Conservation (phyloP, 129 eudicot species). For the Flaveria linearis region DNA sequence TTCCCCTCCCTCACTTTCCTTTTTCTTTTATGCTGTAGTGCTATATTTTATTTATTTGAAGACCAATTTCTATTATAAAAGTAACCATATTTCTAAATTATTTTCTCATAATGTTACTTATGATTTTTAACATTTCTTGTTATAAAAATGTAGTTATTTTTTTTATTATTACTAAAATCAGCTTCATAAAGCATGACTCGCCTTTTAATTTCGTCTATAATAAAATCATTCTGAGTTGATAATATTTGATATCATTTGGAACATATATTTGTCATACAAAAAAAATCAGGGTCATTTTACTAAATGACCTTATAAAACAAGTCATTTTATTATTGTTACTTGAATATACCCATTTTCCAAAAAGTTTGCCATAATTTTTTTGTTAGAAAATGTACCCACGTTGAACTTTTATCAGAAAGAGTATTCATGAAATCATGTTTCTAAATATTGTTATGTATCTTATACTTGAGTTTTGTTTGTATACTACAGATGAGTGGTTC, state of each 20-base stretch:
- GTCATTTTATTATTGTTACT: background rate
- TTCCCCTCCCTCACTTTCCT: too few relatives aligned
- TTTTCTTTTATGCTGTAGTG: too few relatives aligned
- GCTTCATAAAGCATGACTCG: background rate
- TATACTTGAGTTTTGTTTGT: slow-evolving; percentile 6
- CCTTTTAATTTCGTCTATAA: background rate
- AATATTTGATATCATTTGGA: background rate
- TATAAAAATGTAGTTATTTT: background rate
- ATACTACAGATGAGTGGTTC: slow-evolving; percentile 89
- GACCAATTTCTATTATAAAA: too few relatives aligned
- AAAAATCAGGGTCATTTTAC: background rate
- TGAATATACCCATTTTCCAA: background rate
- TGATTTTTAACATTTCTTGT: background rate
- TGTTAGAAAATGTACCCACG: background rate
- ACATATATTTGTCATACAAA: background rate
- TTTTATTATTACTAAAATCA: background rate
- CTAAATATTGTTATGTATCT: background rate
- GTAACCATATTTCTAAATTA: background rate
- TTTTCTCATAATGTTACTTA: background rate
- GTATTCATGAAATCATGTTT: background rate
- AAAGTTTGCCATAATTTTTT: background rate
- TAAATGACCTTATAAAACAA: background rate
- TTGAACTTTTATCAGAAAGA: background rate
- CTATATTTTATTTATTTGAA: too few relatives aligned
- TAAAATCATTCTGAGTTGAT: background rate